Evolutionary conservation across 352 stramenopile species (phyloP), one percentile per base, ranked within the genome.

Genomic region (Globisporangium spiculum): DNA sequence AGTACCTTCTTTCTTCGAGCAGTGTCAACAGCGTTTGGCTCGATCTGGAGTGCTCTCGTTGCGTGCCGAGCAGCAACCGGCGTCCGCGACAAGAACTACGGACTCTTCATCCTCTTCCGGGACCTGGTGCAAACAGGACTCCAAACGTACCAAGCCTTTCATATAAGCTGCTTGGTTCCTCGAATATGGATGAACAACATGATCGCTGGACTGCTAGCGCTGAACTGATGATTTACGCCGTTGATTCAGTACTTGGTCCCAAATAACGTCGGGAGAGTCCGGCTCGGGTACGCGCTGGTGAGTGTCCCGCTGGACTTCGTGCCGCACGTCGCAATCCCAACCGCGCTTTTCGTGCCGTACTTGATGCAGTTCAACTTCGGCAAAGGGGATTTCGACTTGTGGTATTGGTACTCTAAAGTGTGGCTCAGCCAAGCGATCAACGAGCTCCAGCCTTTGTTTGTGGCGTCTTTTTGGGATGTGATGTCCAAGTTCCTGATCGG

Each of bases 131-230:
- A 80, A 38, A 75, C 67, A 0, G 12, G 65, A 3, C 44, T 79
- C 38, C 73, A 80, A 54, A 78, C 66, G 10, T 59, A 48, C 62
- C 71, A 82, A 62, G 71, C 71, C 3, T 71, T 72, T 16, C 68
- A 67, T 2, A 70, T 80, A 63, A 80, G 76, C 55, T 66, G 54
- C 46, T 69, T 75, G 22, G 36, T 80, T 0, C 68, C 76, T 46
- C 61, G 60, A n/a, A 14, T 71, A 12, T 76, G 71, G 66, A 48
- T 82, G 12, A 80, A 80, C 20, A 72, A 75, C 4, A 72, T 78
- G 8, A 80, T 80, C 60, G 74, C 77, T 0, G 9, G 34, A 20
- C 63, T 80, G 9, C 62, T 82, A 1, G 71, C 74, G 38, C 14
- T 75, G 0, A 80, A 80, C 34, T 82, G 76, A 27, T 82, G 68